Percentiles rank a stretch among this genome's conserved stretches.
phyloP scores from a whole-genome alignment of 179 eudicot genomes.

The Sideroxylon spinosum region DNA sequence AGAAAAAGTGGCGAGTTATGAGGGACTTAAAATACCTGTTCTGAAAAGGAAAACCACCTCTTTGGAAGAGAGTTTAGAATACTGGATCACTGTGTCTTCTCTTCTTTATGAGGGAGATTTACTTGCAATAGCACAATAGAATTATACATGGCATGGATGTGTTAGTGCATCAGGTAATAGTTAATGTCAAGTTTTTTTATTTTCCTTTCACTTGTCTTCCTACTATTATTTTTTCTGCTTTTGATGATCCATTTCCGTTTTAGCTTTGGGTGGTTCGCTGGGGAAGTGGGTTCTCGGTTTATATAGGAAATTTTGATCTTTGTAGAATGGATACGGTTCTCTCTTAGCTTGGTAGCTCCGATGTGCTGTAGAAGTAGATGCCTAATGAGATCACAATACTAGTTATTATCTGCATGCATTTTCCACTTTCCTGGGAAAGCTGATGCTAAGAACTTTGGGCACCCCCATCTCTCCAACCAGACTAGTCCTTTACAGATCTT shows the following conservation, averaged over 20 bases:
- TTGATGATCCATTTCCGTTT: not conserved
- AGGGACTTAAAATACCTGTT: conserved; percentile 29
- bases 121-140: conserved; percentile 33
- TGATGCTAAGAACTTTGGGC: not conserved
- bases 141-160: conserved; percentile 23
- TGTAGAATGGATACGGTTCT: not conserved
- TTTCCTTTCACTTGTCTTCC: not conserved
- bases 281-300: not conserved
- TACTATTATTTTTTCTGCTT: not conserved
- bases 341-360: not conserved
- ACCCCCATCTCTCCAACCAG: not conserved
- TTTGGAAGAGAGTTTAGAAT: conserved; percentile 30
- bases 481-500: not conserved
- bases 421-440: not conserved
- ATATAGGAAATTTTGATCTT: not conserved
- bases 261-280: not conserved
- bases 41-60: conserved; percentile 29
- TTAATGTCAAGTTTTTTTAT: not conserved
- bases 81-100: conserved; percentile 32
- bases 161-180: conserved; percentile 18
- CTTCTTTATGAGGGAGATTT: conserved; percentile 37
- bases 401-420: not conserved
- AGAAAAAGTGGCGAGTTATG: conserved; percentile 4
- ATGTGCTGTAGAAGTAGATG: not conserved
- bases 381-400: no score